Evolutionary conservation across 495 filamentous ascomycete species (phyloP), one percentile per base, ranked within the genome.

Genomic region (Pseudotulostoma volvatum): DNA sequence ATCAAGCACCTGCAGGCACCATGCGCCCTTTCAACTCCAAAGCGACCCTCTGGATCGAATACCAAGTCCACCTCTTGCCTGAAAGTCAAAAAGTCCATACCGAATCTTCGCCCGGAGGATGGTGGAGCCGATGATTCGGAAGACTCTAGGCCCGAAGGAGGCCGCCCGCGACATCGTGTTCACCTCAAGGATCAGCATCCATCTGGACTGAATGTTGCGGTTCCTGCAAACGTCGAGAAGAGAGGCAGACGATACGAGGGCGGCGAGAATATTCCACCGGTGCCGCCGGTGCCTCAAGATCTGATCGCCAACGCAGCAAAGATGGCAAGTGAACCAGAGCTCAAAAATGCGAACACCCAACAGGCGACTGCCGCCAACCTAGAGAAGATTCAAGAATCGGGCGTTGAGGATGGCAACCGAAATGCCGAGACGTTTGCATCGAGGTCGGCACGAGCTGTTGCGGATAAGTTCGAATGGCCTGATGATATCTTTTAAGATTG

Each of bases 201-300:
- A 45, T 20, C 53, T 47, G 9, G 43, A 28, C 23, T 11, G 23
- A 28, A 13, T 48, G 39, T 23, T 42, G 49, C 21, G 44, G 35
- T 42, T 39, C 39, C 23, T 39, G 5, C 23, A 5, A 28, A 11
- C 23, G 5, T 11, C 11, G 23, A 28, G 11, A 28, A 13, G 50
- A 50, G 31, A 40, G 50, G 31, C 16, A 31, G 36, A 33, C 14
- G 18, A 23, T 50, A 50, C 20, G 40, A 44, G 7, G 44, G 46
- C 8, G 50, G 54, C 30, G 48, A 53, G 2, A 51, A 64, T 36
- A 60, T 67, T 32, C 64, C 64, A 0, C 64, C 64, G 11, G 57
- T 68, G 1, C 63, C 64, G 4, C 61, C 60, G 1, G 46, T 66
- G 0, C 61, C 63, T 0, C 60, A 63, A 25, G 59, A 63, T 7